Conservation (phyloP, 768 basidiomycete species). For the Kwoniella heveanensis region DNA sequence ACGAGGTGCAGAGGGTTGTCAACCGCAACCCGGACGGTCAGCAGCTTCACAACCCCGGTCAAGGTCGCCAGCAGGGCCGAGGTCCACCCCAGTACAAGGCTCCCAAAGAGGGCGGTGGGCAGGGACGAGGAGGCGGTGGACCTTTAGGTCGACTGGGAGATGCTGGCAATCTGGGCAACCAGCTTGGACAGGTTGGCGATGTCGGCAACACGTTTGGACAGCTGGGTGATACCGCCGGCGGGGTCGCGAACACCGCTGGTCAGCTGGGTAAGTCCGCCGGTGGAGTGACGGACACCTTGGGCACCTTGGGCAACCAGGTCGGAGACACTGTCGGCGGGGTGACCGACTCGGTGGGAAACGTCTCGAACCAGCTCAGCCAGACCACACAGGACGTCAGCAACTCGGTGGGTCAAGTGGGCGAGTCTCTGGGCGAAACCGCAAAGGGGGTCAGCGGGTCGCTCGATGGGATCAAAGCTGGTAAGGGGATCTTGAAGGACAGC, state of each 20-base stretch:
- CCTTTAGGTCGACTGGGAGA: constrained; percentile 5
- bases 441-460: neutral
- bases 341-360: constrained; percentile 1
- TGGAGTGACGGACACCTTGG: neutral
- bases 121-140: neutral
- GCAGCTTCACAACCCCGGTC: constrained; percentile 8
- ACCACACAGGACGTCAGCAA: neutral
- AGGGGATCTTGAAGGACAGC: neutral
- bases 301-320: constrained; percentile 4
- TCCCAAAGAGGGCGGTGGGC: too few species aligned
- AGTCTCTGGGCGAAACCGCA: constrained; percentile 4
- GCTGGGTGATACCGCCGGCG: constrained; percentile 7
- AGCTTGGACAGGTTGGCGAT: constrained; percentile 5
- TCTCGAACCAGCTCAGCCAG: constrained; percentile 2
- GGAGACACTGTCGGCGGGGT: constrained; percentile 4
- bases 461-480: constrained; percentile 9
- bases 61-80: constrained; percentile 5
- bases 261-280: constrained; percentile 6
- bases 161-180: constrained; percentile 5
- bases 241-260: constrained; percentile 1
- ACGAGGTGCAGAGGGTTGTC: constrained; percentile 10
- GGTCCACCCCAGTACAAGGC: neutral
- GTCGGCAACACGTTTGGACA: constrained; percentile 7
- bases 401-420: neutral
- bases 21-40: constrained; percentile 8